A percentile compares a stretch with the other conserved stretches of the same genome.
phyloP scores from a whole-genome alignment of 2,329 filamentous ascomycete genomes.

The Orbilia oligospora region DNA sequence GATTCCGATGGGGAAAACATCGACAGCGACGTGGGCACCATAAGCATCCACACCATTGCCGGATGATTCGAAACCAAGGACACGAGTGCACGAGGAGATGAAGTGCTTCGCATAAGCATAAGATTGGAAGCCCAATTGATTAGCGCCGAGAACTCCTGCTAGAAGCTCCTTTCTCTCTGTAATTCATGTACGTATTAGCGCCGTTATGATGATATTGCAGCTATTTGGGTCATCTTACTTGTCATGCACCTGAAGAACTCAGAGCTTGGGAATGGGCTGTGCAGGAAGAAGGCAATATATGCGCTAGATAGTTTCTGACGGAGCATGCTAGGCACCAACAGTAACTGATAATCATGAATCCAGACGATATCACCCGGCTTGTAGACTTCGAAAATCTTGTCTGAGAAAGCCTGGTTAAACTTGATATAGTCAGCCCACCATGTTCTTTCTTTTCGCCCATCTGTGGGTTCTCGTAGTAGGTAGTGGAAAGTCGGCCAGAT shows the following conservation, averaged over 20 bases:
- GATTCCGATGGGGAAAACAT: conserved; percentile 95
- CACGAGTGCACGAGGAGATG: conserved; percentile 90
- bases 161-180: conserved; percentile 90
- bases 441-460: conserved; percentile 83
- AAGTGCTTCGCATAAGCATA: conserved; percentile 97
- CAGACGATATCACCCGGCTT: conserved; percentile 92
- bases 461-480: conserved; percentile 88
- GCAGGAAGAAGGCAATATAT: conserved; percentile 94
- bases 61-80: conserved; percentile 78
- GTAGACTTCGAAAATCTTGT: conserved; percentile 88
- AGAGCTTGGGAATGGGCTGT: conserved; percentile 94
- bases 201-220: neutral
- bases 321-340: conserved; percentile 89
- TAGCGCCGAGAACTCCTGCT: conserved; percentile 89
- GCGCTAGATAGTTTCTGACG: conserved; percentile 88
- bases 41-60: conserved; percentile 83
- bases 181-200: conserved; percentile 12
- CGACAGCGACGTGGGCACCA: conserved; percentile 88
- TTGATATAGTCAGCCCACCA: conserved; percentile 94
- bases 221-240: conserved; percentile 53
- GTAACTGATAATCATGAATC: conserved; percentile 93
- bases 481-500: conserved; percentile 96
- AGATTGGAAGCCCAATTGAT: conserved; percentile 95
- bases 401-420: conserved; percentile 92
- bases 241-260: conserved; percentile 89